A percentile compares a stretch with the other conserved stretches of the same genome.
Conservation (phyloP, 2,329 filamentous ascomycete genomes). For the Dactylellina drechsleri region DNA sequence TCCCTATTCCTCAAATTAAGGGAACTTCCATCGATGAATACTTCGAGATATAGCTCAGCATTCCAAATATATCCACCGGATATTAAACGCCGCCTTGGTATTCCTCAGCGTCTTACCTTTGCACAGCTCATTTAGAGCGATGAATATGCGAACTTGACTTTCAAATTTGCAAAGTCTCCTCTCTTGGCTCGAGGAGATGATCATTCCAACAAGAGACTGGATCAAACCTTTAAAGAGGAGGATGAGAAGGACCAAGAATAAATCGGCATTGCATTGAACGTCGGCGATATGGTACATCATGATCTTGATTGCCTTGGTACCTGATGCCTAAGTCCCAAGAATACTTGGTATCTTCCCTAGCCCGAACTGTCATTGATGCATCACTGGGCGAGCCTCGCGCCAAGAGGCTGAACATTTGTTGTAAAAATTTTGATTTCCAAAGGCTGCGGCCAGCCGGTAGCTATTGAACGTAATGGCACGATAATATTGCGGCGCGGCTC, state of each 20-base stretch:
- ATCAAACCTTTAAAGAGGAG: background rate
- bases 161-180: slow-evolving; percentile 16
- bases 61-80: slow-evolving; percentile 53
- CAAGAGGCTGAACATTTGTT: slow-evolving; percentile 22
- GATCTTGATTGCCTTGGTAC: slow-evolving; percentile 23
- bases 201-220: background rate
- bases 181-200: slow-evolving; percentile 6
- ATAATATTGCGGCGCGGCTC: slow-evolving; percentile 26
- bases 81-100: slow-evolving; percentile 43
- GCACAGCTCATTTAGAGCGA: background rate
- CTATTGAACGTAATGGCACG: slow-evolving; percentile 10
- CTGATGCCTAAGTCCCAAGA: slow-evolving; percentile 49
- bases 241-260: slow-evolving; percentile 22
- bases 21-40: slow-evolving; percentile 27
- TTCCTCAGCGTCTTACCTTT: slow-evolving; percentile 14
- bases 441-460: slow-evolving; percentile 29
- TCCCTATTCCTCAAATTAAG: slow-evolving; percentile 18
- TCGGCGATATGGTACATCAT: slow-evolving; percentile 29
- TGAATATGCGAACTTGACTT: background rate
- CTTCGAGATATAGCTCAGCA: slow-evolving; percentile 44
- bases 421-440: slow-evolving; percentile 22
- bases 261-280: background rate
- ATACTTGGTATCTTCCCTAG: background rate
- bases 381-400: slow-evolving; percentile 11
- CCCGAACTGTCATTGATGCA: background rate